Evolutionary conservation across 768 basidiomycete genomes (phyloP), one percentile per base, ranked within the genome.

Genomic region (Hortiboletus flavorubellus): DNA sequence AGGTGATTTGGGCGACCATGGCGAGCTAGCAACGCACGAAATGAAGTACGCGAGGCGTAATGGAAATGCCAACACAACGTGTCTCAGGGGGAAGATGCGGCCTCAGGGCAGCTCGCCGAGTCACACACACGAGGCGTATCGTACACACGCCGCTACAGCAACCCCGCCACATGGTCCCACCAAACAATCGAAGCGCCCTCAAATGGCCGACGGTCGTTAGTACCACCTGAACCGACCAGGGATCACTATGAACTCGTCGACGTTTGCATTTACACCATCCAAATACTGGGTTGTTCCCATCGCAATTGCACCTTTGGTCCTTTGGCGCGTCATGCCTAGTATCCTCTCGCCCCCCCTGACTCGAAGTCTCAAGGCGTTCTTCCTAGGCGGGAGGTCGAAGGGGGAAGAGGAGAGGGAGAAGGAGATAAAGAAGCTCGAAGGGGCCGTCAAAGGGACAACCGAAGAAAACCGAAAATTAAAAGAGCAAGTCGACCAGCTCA

Each of bases 211-310:
- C 58, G 58, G 54, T 60, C 53, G 47, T 29, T 48, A 38, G 35
- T 39, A 42, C 57, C 35, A 54, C 57, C 59, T 57, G 59, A 59
- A 59, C 64, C 4, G 55, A n/a, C 60, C 41, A 53, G 47, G 49
- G 42, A 37, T 45, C 46, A 59, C 66, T 21, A 70, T 70, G 69
- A 69, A 67, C 67, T 49, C 61, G 55, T 61, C 70, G 38, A 67
- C 67, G 26, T 55, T 68, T 43, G 63, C 56, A 21, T 62, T 65
- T 21, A 57, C 63, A 9, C 66, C 67, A 18, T 70, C 65, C 41
- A 68, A 58, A 51, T 62, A 62, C 51, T 71, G 57, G 59, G 56
- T 62, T 40, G 39, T 68, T 49, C 68, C 69, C 31, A 39, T 72
- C 59, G 61, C 67, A n/a, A 60, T 71, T 33, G 62, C 65, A 8